Percentiles rank a stretch among this genome's conserved stretches.
phyloP scores from a whole-genome alignment of 805 yeast genomes.

The Candida awuae region DNA sequence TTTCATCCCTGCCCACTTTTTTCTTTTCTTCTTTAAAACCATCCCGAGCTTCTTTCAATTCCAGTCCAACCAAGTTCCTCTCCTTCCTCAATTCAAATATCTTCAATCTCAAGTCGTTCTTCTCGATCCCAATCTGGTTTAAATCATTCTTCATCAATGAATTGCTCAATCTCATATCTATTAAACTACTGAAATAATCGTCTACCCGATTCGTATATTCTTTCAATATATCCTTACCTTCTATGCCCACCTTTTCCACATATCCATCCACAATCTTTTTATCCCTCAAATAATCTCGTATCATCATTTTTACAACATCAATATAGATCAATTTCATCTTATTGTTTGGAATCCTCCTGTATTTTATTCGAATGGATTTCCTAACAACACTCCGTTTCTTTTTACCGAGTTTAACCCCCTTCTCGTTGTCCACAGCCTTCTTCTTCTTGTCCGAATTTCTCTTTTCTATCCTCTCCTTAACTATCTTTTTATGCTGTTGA shows the following conservation, averaged over 20 bases:
- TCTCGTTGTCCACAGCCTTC: background rate
- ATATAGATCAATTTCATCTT: slow-evolving; percentile 24
- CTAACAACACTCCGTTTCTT: slow-evolving; percentile 5
- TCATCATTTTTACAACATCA: slow-evolving; percentile 28
- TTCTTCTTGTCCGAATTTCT: background rate
- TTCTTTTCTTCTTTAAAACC: slow-evolving; percentile 1
- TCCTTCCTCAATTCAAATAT: slow-evolving; percentile 26
- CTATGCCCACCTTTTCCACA: background rate
- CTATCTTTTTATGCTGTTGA: slow-evolving; percentile 2
- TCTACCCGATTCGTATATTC: slow-evolving; percentile 21
- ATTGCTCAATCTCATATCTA: slow-evolving; percentile 32
- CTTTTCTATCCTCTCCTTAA: background rate
- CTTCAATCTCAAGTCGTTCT: slow-evolving; percentile 24
- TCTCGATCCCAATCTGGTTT: slow-evolving; percentile 22
- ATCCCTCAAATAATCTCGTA: slow-evolving; percentile 24
- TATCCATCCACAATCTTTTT: slow-evolving; percentile 12
- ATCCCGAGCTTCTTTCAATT: slow-evolving; percentile 6
- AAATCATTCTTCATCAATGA: slow-evolving; percentile 27
- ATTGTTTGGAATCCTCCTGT: slow-evolving; percentile 24
- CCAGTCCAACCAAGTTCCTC: slow-evolving; percentile 10
- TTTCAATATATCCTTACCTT: slow-evolving; percentile 10
- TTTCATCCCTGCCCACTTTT: slow-evolving; percentile 8
- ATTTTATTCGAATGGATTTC: slow-evolving; percentile 17
- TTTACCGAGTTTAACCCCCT: background rate
- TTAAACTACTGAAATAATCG: slow-evolving; percentile 25